These are phyloP conservation scores for Terana coerulea DNA, from an alignment of 768 basidiomycete species.

Conservation along the genomic window DNA sequence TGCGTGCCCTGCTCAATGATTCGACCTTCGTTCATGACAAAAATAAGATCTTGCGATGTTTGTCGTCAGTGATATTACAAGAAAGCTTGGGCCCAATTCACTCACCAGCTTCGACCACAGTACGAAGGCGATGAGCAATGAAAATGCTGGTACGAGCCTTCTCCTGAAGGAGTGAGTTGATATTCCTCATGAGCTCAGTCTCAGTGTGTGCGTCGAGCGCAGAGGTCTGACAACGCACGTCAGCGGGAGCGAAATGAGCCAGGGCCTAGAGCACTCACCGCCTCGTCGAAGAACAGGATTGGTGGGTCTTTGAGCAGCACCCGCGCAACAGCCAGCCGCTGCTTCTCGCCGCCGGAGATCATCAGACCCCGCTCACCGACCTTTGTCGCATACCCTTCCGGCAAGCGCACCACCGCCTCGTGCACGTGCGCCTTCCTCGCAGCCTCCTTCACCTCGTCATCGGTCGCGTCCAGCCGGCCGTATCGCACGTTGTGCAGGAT, in stretches of 20 bases:
- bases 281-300: constrained; percentile 98
- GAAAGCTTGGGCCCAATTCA: not conserved
- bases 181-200: constrained; percentile 90
- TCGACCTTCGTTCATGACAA: constrained; percentile 87
- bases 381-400: constrained; percentile 83
- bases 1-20: constrained; percentile 95
- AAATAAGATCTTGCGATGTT: constrained; percentile 68
- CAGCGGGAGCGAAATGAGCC: not conserved
- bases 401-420: constrained; percentile 70
- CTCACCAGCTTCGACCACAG: constrained; percentile 83
- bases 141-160: constrained; percentile 91
- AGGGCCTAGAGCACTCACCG: constrained; percentile 66
- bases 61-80: not conserved
- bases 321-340: constrained; percentile 90
- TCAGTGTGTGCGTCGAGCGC: constrained; percentile 96
- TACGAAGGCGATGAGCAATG: constrained; percentile 90
- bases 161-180: constrained; percentile 73
- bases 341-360: constrained; percentile 99
- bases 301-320: constrained; percentile 92
- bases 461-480: constrained; percentile 80
- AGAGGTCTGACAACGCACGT: constrained; percentile 65
- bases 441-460: constrained; percentile 89
- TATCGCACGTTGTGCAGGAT: constrained; percentile 96
- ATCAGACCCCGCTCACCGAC: constrained; percentile 97
- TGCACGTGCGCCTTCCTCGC: constrained; percentile 87